Evolutionary conservation across 1,284 basidiomycete genomes (phyloP).

Genomic region (Entoloma clypeatum): DNA sequence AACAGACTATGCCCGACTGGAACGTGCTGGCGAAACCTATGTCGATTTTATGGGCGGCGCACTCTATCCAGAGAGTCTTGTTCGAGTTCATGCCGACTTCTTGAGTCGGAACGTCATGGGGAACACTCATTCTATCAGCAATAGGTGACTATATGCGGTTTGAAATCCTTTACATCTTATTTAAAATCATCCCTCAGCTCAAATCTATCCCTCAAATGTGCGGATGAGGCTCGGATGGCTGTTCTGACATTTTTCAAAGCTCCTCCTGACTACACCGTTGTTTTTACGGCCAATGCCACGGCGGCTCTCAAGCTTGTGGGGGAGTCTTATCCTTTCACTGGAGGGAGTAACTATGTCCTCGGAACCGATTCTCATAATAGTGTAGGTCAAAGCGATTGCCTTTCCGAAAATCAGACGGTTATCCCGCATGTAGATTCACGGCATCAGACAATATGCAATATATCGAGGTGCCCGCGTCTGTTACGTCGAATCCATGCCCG

Average conservation of each 20-base stretch:
- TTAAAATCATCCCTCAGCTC: conserved; percentile 44
- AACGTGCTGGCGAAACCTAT: conserved; percentile 62
- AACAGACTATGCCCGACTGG: conserved; percentile 65
- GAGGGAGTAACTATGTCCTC: conserved; percentile 56
- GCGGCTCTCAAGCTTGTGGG: conserved; percentile 77
- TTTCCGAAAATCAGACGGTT: conserved; percentile 10
- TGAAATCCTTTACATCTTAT: conserved; percentile 6
- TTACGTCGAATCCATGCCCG: conserved; percentile 61
- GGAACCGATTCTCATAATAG: conserved; percentile 79
- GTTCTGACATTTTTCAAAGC: conserved; percentile 74
- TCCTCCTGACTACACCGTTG: conserved; percentile 66
- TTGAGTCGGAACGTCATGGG: conserved; percentile 64
- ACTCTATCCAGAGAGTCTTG: conserved; percentile 71
- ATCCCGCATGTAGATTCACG: conserved; percentile 48
- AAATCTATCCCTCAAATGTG: conserved; percentile 59
- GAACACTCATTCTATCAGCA: conserved; percentile 79
- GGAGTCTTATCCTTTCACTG: conserved; percentile 70
- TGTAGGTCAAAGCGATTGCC: conserved; percentile 28
- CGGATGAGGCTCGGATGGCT: conserved; percentile 62
- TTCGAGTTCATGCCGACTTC: conserved; percentile 64
- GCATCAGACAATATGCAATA: conserved; percentile 68
- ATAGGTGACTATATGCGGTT: conserved; percentile 49
- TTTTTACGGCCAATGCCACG: conserved; percentile 80
- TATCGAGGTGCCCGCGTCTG: conserved; percentile 50
- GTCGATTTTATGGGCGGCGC: conserved; percentile 81